Evolutionary conservation across 805 yeast genomes (phyloP).

Genomic region (Pichia gijzeniarum): DNA sequence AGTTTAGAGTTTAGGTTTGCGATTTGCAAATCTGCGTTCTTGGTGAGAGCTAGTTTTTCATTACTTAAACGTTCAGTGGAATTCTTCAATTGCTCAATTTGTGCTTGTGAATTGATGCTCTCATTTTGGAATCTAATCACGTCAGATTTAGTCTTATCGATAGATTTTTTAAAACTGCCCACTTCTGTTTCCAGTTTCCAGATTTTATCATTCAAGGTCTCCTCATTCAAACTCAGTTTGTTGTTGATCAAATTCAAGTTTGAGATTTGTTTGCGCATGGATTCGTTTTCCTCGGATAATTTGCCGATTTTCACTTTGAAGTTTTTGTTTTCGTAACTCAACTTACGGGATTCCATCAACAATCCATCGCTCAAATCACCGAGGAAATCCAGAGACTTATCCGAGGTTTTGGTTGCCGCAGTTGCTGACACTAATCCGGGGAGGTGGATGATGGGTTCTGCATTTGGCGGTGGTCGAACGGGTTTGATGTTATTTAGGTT

Average conservation of each 20-base stretch:
- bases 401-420: background rate
- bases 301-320: constrained; percentile 38
- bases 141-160: constrained; percentile 35
- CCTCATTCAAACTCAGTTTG: constrained; percentile 36
- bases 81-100: constrained; percentile 33
- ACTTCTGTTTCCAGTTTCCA: constrained; percentile 61
- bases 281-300: constrained; percentile 36
- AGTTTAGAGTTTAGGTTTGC: constrained; percentile 36
- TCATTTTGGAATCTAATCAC: constrained; percentile 31
- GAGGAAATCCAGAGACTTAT: constrained; percentile 61
- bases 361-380: constrained; percentile 70
- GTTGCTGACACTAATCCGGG: constrained; percentile 14
- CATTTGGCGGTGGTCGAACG: constrained; percentile 7
- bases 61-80: constrained; percentile 43
- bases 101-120: constrained; percentile 20
- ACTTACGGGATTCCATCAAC: constrained; percentile 60
- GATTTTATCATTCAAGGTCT: constrained; percentile 50
- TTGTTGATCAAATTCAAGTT: constrained; percentile 30
- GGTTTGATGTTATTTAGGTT: constrained; percentile 3
- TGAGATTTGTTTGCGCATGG: constrained; percentile 32
- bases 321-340: constrained; percentile 56
- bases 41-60: constrained; percentile 35
- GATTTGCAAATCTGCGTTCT: constrained; percentile 34
- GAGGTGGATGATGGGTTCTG: constrained; percentile 17
- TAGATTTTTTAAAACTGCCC: constrained; percentile 36